Base-by-base conservation (phyloP, 257 asterid species). In the Mentha longifolia region DNA sequence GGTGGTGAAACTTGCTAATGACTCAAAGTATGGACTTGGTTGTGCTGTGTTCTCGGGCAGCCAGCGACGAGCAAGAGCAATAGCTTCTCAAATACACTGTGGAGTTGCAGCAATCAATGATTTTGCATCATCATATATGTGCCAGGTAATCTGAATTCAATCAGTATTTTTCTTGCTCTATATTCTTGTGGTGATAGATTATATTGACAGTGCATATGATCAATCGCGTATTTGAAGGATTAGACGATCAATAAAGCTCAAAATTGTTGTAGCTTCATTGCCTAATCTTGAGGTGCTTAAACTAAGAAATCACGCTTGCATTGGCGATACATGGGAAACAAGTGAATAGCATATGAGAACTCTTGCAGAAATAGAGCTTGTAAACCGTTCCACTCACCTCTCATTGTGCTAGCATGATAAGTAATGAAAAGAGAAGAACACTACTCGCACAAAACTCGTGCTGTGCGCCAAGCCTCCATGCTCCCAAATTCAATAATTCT, bases 41-140 rank as follows among this genome's bases (percentile, higher is more conserved):
- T 91, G 97, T 88, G 97, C 99, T 46, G 99, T 94, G 20, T 94
- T 94, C 80, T 94, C 99, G 17, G 97, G 99, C 79, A 94, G 86
- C 85, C 99, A 91, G 79, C 74, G 74, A 9, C 88, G 97, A 61
- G 96, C 99, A 54, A 94, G 68, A 78, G 77, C 41, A 33, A 94
- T 91, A 71, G 95, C 96, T 73, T 91, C 97, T 39, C 92, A 89
- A 73, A 63, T 91, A 66, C 97, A 83, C 42, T 94, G 97, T 73
- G 99, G 99, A 75, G 82, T 84, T 77, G 97, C 92, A 69, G 99
- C 97, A 3, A 52, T 94, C 50, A 94, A 94, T 77, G 99, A 94
- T 81, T 94, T 94, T 15, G 99, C 96, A 65, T 87, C 97, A 61
- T 83, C 59, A 76, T 94, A 94, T 84, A 91, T 94, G 99, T 94